Evolutionary conservation across 2,329 filamentous ascomycete species (phyloP), one percentile per base, ranked within the genome.

Genomic region (Endocalyx cinctus): DNA sequence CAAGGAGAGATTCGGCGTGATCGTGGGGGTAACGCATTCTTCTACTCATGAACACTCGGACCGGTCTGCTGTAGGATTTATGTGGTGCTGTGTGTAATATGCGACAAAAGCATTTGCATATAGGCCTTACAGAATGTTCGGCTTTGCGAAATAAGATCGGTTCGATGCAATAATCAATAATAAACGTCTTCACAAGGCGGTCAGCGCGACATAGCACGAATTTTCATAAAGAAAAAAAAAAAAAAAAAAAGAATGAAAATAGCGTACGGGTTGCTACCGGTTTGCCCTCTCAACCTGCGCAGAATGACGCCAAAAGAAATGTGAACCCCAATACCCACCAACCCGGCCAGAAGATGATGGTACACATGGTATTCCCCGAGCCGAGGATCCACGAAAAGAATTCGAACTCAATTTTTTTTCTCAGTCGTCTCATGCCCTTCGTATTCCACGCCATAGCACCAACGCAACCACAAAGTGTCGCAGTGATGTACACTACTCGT

Each of bases 21-120:
- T 63, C 75, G 76, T 10, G 82, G 87, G 35, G 92, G 92, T 10
- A 98, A 98, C 61, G 79, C 86, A 0, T 96, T 96, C 60, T 98
- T 98, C 70, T 90, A 88, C 57, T 73, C 76, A 25, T 72, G 57
- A 57, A 58, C 48, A n/a, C n/a, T n/a, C n/a, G n/a, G n/a, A n/a
- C n/a, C n/a, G n/a, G n/a, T n/a, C n/a, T n/a, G n/a, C n/a, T n/a
- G n/a, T n/a, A n/a, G n/a, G n/a, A n/a, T n/a, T n/a, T 16, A 15
- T 29, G 27, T 16, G 10, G 5, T 29, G n/a, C 20, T 17, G 17
- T 23, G 18, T 6, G 8, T 22, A 8, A 15, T 34, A 29, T 18
- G 17, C 10, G n/a, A n/a, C n/a, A n/a, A n/a, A n/a, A n/a, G n/a
- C n/a, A n/a, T n/a, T n/a, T n/a, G n/a, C n/a, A n/a, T n/a, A n/a